Evolutionary conservation across 2,329 filamentous ascomycete species (phyloP), one percentile per base, ranked within the genome.

Genomic region (Capronia americana): DNA sequence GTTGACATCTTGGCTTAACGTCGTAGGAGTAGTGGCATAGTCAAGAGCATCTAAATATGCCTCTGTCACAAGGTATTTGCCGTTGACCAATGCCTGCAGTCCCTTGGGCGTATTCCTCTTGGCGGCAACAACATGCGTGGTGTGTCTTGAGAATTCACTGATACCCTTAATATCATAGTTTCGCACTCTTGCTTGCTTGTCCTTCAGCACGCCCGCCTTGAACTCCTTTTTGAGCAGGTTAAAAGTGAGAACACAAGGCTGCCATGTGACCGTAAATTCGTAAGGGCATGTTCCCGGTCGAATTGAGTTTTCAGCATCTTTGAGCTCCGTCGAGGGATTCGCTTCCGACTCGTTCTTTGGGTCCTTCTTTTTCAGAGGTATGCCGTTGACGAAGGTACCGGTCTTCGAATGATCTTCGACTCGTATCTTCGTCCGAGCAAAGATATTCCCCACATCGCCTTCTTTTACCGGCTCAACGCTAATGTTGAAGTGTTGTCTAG

Each of bases 21-120:
- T 81, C 3, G 79, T 77, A 0, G 83, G 78, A 0, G 81, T 83
- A 1, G 88, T 85, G 5, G 85, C 89, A 50, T 85, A 81, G 0
- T 88, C 82, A 0, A 98, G 79, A 0, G 90, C 90, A 69, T 93
- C 87, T 14, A 97, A 82, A 71, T 91, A 98, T 0, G 85, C 81
- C 41, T 86, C 84, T 3, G 87, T 87, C 11, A 98, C 92, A 50
- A 98, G 89, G 71, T 88, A 87, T 77, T 86, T 90, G 14, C 87
- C 92, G 73, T 93, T 91, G 44, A 97, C 89, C 10, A 99, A 82
- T 1, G 92, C 94, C 75, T 96, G 92, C 2, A 99, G 83, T 0
- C 92, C 92, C 71, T 92, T 93, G 0, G 93, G 86, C 0, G 92
- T 94, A 76, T 98, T 99, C 56, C 95, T 86, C 79, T 96, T 97